phyloP scores from a whole-genome alignment of 352 stramenopile genomes.

The Phytophthora fragariaefolia region DNA sequence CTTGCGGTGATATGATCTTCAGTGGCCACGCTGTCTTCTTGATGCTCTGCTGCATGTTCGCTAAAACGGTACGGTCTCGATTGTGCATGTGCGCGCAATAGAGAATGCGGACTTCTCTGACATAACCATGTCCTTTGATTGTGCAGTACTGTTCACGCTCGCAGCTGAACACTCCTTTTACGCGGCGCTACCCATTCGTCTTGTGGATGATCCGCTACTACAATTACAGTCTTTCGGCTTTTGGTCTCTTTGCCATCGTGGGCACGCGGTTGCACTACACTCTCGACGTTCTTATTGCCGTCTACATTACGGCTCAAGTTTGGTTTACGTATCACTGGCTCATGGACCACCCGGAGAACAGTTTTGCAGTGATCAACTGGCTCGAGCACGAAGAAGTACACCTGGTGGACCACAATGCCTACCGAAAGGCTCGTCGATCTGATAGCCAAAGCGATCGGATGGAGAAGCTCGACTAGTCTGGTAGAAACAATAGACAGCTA shows the following conservation, averaged over 20 bases:
- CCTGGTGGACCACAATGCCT: conserved; percentile 81
- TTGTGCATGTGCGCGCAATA: background rate
- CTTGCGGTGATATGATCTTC: conserved; percentile 91
- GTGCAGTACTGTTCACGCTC: conserved; percentile 76
- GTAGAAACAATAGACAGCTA: background rate
- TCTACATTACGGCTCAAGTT: conserved; percentile 87
- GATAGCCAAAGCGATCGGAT: conserved; percentile 39
- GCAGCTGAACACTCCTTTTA: conserved; percentile 90
- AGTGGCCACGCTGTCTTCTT: conserved; percentile 89
- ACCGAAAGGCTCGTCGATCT: conserved; percentile 74
- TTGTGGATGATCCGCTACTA: conserved; percentile 86
- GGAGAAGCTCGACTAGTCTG: conserved; percentile 35
- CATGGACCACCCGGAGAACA: conserved; percentile 59
- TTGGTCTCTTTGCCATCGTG: conserved; percentile 85
- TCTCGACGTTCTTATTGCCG: conserved; percentile 85
- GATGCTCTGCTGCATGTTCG: conserved; percentile 83
- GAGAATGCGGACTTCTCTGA: conserved; percentile 6
- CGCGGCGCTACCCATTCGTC: conserved; percentile 70
- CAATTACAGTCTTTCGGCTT: conserved; percentile 67
- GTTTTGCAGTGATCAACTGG: conserved; percentile 78
- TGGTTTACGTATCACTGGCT: conserved; percentile 90
- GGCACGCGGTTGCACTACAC: conserved; percentile 89
- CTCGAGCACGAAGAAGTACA: conserved; percentile 85
- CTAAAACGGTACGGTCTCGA: conserved; percentile 61
- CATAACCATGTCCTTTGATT: conserved; percentile 6